These are phyloP conservation scores for Neohortaea acidophila DNA, from an alignment of 495 filamentous ascomycete species.

Conservation along the genomic window DNA sequence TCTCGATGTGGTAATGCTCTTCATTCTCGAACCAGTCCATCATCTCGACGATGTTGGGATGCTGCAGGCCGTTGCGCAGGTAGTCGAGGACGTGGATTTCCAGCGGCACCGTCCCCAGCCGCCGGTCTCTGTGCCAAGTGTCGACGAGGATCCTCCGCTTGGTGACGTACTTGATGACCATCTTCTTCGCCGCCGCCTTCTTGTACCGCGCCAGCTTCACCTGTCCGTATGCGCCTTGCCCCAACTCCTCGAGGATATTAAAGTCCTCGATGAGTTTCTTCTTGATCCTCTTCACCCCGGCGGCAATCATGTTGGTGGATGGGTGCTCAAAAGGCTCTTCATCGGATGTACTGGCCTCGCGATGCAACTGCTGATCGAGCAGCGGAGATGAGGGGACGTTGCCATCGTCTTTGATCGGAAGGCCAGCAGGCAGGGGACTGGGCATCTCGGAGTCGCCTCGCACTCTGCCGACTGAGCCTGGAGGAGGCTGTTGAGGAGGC, in stretches of 20 bases:
- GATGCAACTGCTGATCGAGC: constrained; percentile 51
- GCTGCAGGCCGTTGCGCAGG: constrained; percentile 70
- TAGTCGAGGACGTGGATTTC: constrained; percentile 98
- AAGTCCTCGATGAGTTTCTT: constrained; percentile 87
- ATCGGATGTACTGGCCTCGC: constrained; percentile 12
- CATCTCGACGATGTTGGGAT: constrained; percentile 98
- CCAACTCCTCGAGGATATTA: constrained; percentile 92
- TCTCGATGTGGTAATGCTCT: constrained; percentile 97
- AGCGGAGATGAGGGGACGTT: constrained; percentile 1
- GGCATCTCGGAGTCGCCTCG: constrained; percentile 7
- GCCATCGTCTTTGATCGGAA: constrained; percentile 1
- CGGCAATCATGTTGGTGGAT: constrained; percentile 19
- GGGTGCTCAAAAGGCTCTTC: constrained; percentile 34
- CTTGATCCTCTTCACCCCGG: constrained; percentile 7
- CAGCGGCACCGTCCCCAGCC: constrained; percentile 88
- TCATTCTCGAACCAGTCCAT: constrained; percentile 97
- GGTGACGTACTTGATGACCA: constrained; percentile 95
- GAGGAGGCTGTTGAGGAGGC: constrained; percentile 60
- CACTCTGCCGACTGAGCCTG: constrained; percentile 42
- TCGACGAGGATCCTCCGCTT: constrained; percentile 95
- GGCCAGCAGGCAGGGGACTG: constrained; percentile 6
- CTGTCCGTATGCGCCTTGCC: constrained; percentile 92
- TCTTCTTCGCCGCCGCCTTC: constrained; percentile 56
- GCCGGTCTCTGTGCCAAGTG: constrained; percentile 91
- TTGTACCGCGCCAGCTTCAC: constrained; percentile 92